A percentile compares a stretch with the other conserved stretches of the same genome.
Evolutionary conservation across 75 land plant species (phyloP).

Genomic region (Cryptomeria japonica): DNA sequence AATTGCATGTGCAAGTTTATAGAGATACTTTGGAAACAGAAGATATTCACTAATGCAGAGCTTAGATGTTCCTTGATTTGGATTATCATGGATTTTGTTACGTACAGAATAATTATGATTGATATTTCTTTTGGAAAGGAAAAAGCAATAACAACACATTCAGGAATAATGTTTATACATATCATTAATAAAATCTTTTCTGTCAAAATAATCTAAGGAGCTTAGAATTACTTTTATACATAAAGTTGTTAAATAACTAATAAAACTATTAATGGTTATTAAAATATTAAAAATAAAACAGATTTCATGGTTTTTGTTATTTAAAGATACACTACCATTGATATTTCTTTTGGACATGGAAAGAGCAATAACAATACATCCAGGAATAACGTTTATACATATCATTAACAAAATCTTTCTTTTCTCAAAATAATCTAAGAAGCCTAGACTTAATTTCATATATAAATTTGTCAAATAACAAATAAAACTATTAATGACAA

Average conservation of each 20-base stretch:
- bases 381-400: too few species aligned
- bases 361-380: too few species aligned
- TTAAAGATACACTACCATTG: too few species aligned
- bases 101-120: too few species aligned
- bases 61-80: neutral
- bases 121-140: neutral
- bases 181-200: neutral
- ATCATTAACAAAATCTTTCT: too few species aligned
- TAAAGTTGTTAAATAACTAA: too few species aligned
- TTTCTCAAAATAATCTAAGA: too few species aligned
- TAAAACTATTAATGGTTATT: too few species aligned
- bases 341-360: too few species aligned
- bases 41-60: neutral
- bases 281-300: neutral
- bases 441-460: too few species aligned
- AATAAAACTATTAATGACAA: neutral
- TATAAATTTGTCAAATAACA: too few species aligned
- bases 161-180: neutral
- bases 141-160: neutral
- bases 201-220: neutral
- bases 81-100: neutral
- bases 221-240: neutral
- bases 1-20: neutral
- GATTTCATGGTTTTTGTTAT: too few species aligned
- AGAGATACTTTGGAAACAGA: neutral